These are phyloP conservation scores for Tuber melanosporum DNA, from an alignment of 495 filamentous ascomycete species.

Conservation along the genomic window DNA sequence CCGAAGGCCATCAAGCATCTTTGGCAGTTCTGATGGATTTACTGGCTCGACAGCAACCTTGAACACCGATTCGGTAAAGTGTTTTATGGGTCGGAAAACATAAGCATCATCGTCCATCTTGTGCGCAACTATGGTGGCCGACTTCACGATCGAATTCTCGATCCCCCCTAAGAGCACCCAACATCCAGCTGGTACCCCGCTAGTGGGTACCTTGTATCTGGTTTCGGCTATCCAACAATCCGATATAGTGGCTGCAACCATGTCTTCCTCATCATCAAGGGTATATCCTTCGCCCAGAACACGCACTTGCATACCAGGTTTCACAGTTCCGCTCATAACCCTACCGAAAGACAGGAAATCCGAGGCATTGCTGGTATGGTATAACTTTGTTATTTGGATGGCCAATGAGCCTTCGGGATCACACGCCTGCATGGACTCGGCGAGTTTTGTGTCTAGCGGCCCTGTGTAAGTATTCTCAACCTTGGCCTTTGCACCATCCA, in stretches of 20 bases:
- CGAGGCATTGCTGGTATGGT: slow-evolving; percentile 78
- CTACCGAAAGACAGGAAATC: slow-evolving; percentile 83
- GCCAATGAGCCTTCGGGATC: slow-evolving; percentile 85
- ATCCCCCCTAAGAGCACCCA: slow-evolving; percentile 85
- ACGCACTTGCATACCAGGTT: slow-evolving; percentile 72
- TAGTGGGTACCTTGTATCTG: slow-evolving; percentile 81
- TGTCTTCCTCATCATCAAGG: slow-evolving; percentile 95
- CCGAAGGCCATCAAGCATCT: slow-evolving; percentile 94
- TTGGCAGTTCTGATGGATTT: slow-evolving; percentile 96
- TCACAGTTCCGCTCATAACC: slow-evolving; percentile 87
- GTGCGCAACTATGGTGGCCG: slow-evolving; percentile 83
- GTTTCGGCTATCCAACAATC: slow-evolving; percentile 92
- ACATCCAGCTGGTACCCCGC: slow-evolving; percentile 92
- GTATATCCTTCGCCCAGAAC: slow-evolving; percentile 95
- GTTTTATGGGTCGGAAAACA: slow-evolving; percentile 85
- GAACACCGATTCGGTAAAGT: slow-evolving; percentile 95
- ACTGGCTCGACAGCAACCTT: slow-evolving; percentile 98
- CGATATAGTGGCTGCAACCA: slow-evolving; percentile 80
- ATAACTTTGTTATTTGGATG: slow-evolving; percentile 86
- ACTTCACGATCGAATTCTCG: slow-evolving; percentile 97
- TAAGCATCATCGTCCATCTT: slow-evolving; percentile 80
- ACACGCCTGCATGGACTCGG: slow-evolving; percentile 70
- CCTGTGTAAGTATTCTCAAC: slow-evolving; percentile 88
- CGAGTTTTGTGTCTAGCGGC: slow-evolving; percentile 81
- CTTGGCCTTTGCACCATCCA: slow-evolving; percentile 66